Evolutionary conservation across 129 eudicot genomes (phyloP), one percentile per base, ranked within the genome.

Genomic region (Smallanthus sonchifolius): DNA sequence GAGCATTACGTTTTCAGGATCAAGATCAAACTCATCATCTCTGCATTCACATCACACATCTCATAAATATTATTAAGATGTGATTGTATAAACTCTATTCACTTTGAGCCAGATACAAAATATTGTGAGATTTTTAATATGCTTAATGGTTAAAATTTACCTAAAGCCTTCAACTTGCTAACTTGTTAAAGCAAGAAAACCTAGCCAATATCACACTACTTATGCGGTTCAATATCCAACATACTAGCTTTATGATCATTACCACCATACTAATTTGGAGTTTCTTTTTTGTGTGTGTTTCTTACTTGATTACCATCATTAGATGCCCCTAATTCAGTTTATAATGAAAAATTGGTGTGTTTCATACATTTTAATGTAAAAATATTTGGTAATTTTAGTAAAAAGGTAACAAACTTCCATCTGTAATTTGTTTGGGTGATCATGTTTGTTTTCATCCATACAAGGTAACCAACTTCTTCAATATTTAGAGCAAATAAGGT

Each of bases 1-100:
- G 40, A 94, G 91, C 99, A 94, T 94, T 75, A 94, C 87, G 80
- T 94, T 96, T 75, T 94, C 99, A 16, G 90, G 99, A 79, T 94
- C 97, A 77, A 94, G 84, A 81, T 91, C 99, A 65, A 86, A 88
- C 65, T 85, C 98, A 19, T 90, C 96, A 7, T 91, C 92, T 85
- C 98, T 93, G 91, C 74, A 77, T 49, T 73, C 28, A 47, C 37
- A 81, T 73, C 30, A 73, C 40, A 61, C 35, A 66, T 15, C 19
- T 45, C 83, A 44, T 67, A 57, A 13, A 47, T 11, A 68, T 69
- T 4, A 77, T 17, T 9, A 65, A 52, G 40, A 37, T 36, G 37
- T 24, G 52, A n/a, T 40, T 7, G 35, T 19, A 75, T 38, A 40
- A 38, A 47, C 52, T 36, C 64, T 39, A 30, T 63, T 72, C 55